Conservation (phyloP, 345 rosid genomes). For the Noccaea bulbosa region DNA sequence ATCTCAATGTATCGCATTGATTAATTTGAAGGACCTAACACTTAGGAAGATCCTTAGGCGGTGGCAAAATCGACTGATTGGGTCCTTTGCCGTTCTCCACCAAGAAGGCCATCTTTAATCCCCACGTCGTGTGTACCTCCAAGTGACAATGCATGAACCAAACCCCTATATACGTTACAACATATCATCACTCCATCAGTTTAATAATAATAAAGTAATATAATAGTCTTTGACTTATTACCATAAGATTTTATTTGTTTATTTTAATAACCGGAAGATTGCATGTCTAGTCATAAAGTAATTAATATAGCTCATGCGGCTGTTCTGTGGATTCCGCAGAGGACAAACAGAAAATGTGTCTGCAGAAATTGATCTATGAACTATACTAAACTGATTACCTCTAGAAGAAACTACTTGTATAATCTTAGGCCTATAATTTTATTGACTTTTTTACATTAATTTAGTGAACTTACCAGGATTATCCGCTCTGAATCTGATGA, state of each 20-base stretch:
- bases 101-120: conserved; percentile 95
- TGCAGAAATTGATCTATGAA: neutral
- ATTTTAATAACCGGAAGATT: neutral
- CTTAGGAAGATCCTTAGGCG: conserved; percentile 91
- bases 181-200: conserved; percentile 13
- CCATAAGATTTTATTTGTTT: neutral
- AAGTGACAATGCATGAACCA: conserved; percentile 99
- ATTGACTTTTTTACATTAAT: neutral
- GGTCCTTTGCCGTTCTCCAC: conserved; percentile 95
- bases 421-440: conserved; percentile 7
- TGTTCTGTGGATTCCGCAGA: neutral
- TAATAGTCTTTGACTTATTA: conserved; percentile 8
- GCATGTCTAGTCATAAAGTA: conserved; percentile 13
- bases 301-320: neutral
- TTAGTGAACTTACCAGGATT: conserved; percentile 69
- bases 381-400: conserved; percentile 5
- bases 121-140: conserved; percentile 99
- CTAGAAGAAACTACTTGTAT: neutral
- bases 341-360: neutral
- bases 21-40: conserved; percentile 49
- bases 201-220: neutral
- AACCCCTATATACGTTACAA: conserved; percentile 55
- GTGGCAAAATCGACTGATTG: conserved; percentile 80
- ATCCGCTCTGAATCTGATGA: conserved; percentile 83
- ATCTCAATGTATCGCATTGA: neutral